Evolutionary conservation across 768 basidiomycete species (phyloP), one percentile per base, ranked within the genome.

Genomic region (Suillus sp.): DNA sequence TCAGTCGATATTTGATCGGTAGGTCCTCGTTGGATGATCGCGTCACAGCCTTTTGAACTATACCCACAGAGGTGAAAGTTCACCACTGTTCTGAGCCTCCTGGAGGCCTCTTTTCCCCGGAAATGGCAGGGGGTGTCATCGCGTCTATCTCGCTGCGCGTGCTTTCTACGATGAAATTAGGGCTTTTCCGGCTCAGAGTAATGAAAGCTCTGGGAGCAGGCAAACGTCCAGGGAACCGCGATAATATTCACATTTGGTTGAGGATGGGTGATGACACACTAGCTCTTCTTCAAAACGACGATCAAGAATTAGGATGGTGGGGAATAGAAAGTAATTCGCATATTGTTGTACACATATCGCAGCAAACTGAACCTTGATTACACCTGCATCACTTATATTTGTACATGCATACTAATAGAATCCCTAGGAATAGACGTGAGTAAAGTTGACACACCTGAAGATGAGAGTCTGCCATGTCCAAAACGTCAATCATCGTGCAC

Each of bases 131-230:
- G 64, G 11, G 62, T 11, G 3, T 69, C 22, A 62, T 70, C 22
- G 67, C 74, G 50, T 66, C 68, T 55, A 62, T 70, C 43, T 64
- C 70, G 22, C 65, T 92, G 20, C 85, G 82, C 38, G 84, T 88
- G 0, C 78, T 95, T 18, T 86, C 88, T 50, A 86, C 82, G 3
- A 91, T 93, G 89, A 78, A 85, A 18, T 70, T 93, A 27, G 83
- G 82, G 45, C 74, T 79, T n/a, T 79, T 95, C 61, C 84, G 88
- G 55, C 73, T 83, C 62, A 94, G 91, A 70, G 70, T 88, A 51
- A 77, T 81, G 45, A 93, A 91, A 70, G 71, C 77, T 4, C 70
- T 81, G 37, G 65, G 74, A 73, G 64, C 50, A 70, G 14, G 67
- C 18, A 56, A 65, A 80, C 75, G 63, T 70, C 65, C 47, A 70